These are phyloP conservation scores for Parascedosporium putredinis DNA, from an alignment of 2,329 filamentous ascomycete genomes.

Conservation along the genomic window DNA sequence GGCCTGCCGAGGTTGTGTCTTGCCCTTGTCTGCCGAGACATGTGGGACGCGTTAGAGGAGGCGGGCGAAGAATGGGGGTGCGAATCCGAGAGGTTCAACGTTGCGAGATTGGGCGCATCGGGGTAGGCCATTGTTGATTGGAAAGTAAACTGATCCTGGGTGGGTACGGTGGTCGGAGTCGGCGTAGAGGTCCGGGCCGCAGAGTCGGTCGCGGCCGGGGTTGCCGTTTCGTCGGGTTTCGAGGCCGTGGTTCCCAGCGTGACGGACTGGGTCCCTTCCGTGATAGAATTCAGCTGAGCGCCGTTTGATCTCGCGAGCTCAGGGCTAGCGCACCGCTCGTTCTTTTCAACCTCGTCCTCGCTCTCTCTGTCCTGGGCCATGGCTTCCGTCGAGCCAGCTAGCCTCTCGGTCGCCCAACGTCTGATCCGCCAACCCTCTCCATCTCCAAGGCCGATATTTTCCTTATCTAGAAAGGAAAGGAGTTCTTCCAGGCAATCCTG, in stretches of 20 bases:
- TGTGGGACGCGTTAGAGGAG: conserved; percentile 20
- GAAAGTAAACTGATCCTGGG: conserved; percentile 58
- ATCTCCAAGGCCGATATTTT: conserved; percentile 66
- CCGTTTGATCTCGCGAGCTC: conserved; percentile 34
- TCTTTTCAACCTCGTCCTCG: conserved; percentile 59
- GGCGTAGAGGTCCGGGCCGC: conserved; percentile 13
- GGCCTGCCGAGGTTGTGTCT: conserved; percentile 13
- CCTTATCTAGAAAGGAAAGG: conserved; percentile 71
- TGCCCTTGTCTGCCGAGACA: conserved; percentile 17
- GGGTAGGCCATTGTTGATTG: conserved; percentile 49
- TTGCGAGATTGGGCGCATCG: conserved; percentile 41
- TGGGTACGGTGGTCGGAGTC: conserved; percentile 29
- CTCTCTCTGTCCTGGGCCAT: conserved; percentile 48
- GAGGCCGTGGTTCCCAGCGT: conserved; percentile 17
- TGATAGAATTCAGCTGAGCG: conserved; percentile 5
- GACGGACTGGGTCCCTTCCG: conserved; percentile 15
- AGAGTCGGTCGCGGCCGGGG: conserved; percentile 24
- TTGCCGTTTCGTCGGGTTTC: conserved; percentile 19
- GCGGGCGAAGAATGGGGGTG: conserved; percentile 28
- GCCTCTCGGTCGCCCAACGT: conserved; percentile 57
- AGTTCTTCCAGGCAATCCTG: conserved; percentile 91
- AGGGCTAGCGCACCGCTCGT: conserved; percentile 49
- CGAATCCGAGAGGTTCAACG: conserved; percentile 47
- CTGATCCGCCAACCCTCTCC: conserved; percentile 61
- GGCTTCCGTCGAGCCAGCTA: conserved; percentile 48